Evolutionary conservation across 2,329 filamentous ascomycete genomes (phyloP).

Genomic region (Trichoderma aggressivum): DNA sequence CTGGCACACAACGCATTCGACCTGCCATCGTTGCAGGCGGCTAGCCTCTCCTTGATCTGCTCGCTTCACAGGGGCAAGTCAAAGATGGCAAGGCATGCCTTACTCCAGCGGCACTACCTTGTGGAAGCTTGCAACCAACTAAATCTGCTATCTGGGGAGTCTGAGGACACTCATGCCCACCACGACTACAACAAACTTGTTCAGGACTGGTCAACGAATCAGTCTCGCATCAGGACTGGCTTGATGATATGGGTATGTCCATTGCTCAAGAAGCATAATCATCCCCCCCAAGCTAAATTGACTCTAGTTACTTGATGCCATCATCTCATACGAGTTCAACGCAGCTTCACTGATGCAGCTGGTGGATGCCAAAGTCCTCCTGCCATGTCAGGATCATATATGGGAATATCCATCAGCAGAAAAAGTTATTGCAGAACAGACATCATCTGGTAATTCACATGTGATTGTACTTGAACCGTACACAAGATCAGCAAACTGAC

Average conservation of each 20-base stretch:
- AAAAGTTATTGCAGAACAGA: background rate
- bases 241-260: background rate
- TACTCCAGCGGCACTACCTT: background rate
- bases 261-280: background rate
- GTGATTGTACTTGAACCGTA: background rate
- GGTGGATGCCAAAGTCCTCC: background rate
- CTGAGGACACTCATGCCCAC: background rate
- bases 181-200: background rate
- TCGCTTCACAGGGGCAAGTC: background rate
- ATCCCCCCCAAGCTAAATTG: background rate
- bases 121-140: background rate
- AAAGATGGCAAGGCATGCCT: background rate
- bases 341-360: background rate
- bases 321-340: background rate
- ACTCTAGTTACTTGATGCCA: background rate
- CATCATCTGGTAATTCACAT: background rate
- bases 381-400: background rate
- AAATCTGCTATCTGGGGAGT: background rate
- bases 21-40: background rate
- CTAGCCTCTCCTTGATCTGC: background rate
- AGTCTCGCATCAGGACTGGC: background rate
- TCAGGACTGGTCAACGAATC: background rate
- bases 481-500: background rate
- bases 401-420: background rate
- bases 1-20: too few species aligned